Conservation (phyloP, 2,329 filamentous ascomycete species). For the Hypomyces perniciosus region DNA sequence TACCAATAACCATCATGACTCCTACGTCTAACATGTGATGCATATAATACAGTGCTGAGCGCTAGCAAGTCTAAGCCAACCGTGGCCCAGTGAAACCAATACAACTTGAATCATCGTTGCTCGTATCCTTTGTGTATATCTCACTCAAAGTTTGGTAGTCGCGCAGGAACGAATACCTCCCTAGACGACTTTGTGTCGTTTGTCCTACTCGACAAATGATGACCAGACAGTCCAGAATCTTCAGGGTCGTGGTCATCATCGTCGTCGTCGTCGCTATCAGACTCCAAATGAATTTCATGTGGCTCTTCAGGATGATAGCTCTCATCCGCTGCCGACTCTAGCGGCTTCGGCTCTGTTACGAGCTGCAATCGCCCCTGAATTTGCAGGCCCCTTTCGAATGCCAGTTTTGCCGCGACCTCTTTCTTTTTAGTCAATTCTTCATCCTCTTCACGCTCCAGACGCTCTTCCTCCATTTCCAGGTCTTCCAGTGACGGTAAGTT, state of each 20-base stretch:
- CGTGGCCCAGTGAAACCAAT: not conserved
- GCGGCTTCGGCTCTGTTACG: slow-evolving; percentile 15
- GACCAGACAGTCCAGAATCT: slow-evolving; percentile 4
- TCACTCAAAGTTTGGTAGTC: slow-evolving; percentile 50
- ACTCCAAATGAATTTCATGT: slow-evolving; percentile 5
- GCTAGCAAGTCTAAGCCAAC: not conserved
- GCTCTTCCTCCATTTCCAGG: slow-evolving; percentile 47
- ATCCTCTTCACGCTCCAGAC: slow-evolving; percentile 46
- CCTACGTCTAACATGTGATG: not conserved
- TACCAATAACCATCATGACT: not conserved
- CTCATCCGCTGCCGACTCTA: slow-evolving; percentile 29
- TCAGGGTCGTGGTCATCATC: not conserved
- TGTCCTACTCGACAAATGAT: slow-evolving; percentile 22
- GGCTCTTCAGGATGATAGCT: slow-evolving; percentile 10
- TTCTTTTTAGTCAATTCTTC: slow-evolving; percentile 47
- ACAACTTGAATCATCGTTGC: not conserved
- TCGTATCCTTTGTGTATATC: slow-evolving; percentile 3
- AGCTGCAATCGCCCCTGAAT: slow-evolving; percentile 15
- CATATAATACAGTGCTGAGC: slow-evolving; percentile 1
- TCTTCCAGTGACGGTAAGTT: slow-evolving; percentile 44
- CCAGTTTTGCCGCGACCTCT: slow-evolving; percentile 46
- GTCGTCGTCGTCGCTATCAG: not conserved
- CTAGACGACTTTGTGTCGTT: slow-evolving; percentile 12
- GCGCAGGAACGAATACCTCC: slow-evolving; percentile 50
- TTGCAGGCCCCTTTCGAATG: slow-evolving; percentile 42